These are phyloP conservation scores for Tricholoma hemisulphureum DNA, from an alignment of 768 basidiomycete genomes.

Conservation along the genomic window DNA sequence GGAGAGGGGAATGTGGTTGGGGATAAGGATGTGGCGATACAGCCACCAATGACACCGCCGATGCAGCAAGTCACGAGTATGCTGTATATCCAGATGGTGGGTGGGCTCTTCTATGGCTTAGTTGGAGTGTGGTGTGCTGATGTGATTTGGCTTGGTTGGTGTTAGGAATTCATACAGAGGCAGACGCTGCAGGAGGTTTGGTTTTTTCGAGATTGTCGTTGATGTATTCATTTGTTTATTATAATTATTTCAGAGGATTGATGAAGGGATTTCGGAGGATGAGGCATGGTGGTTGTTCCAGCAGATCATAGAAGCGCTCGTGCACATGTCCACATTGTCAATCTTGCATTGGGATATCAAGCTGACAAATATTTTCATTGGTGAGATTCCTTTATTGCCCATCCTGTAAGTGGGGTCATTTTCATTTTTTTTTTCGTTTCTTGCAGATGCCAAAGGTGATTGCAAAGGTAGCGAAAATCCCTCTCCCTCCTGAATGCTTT, in stretches of 20 bases:
- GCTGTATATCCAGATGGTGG: conserved; percentile 92
- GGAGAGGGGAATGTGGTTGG: conserved; percentile 36
- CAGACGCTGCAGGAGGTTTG: conserved; percentile 89
- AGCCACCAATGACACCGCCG: conserved; percentile 23
- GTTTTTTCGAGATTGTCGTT: conserved; percentile 4
- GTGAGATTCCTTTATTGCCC: conserved; percentile 36
- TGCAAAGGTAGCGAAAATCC: conserved; percentile 57
- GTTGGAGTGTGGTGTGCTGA: background rate
- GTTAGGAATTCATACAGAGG: conserved; percentile 83
- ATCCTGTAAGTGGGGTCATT: background rate
- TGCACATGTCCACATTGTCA: conserved; percentile 82
- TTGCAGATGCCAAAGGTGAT: conserved; percentile 75
- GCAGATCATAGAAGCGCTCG: conserved; percentile 86
- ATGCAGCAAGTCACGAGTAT: conserved; percentile 45
- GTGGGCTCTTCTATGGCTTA: conserved; percentile 9
- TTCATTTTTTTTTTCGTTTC: background rate
- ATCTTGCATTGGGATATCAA: conserved; percentile 92
- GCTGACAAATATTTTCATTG: conserved; percentile 90
- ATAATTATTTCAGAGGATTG: conserved; percentile 54
- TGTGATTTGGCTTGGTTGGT: conserved; percentile 9
- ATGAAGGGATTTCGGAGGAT: conserved; percentile 77
- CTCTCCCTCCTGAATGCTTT: background rate
- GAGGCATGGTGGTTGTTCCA: conserved; percentile 90
- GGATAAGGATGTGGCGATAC: conserved; percentile 16
- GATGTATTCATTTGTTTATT: background rate